Evolutionary conservation across 805 yeast genomes (phyloP).

Genomic region (Grigorovia transvaalensis): DNA sequence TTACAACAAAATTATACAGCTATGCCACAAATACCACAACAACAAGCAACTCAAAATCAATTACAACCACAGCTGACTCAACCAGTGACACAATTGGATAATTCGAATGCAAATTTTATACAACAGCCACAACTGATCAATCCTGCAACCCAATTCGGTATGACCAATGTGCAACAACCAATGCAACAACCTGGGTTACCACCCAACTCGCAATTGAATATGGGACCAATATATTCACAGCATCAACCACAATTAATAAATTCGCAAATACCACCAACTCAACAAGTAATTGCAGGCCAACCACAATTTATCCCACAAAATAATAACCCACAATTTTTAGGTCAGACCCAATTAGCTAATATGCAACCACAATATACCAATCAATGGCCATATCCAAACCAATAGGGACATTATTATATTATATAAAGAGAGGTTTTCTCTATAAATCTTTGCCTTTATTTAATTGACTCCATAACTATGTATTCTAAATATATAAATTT

Average conservation of each 20-base stretch:
- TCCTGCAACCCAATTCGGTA: neutral
- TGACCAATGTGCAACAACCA: neutral
- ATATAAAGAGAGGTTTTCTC: no score
- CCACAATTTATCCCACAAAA: neutral
- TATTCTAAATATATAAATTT: neutral
- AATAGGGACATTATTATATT: neutral
- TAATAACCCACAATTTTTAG: neutral
- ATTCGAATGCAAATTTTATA: neutral
- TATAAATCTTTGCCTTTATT: neutral
- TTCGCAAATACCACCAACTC: neutral
- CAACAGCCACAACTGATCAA: neutral
- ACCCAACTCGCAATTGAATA: neutral
- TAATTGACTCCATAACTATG: neutral
- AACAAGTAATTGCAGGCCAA: neutral
- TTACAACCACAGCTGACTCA: neutral
- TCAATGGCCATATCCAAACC: neutral
- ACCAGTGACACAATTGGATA: neutral
- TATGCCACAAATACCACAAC: neutral
- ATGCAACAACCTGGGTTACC: neutral
- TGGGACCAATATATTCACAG: neutral
- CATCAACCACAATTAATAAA: neutral
- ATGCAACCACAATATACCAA: neutral
- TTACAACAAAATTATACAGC: constrained; percentile 3
- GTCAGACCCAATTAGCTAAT: neutral
- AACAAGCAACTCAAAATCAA: neutral